Conservation (phyloP, 768 basidiomycete species). For the Auricularia heimuer region DNA sequence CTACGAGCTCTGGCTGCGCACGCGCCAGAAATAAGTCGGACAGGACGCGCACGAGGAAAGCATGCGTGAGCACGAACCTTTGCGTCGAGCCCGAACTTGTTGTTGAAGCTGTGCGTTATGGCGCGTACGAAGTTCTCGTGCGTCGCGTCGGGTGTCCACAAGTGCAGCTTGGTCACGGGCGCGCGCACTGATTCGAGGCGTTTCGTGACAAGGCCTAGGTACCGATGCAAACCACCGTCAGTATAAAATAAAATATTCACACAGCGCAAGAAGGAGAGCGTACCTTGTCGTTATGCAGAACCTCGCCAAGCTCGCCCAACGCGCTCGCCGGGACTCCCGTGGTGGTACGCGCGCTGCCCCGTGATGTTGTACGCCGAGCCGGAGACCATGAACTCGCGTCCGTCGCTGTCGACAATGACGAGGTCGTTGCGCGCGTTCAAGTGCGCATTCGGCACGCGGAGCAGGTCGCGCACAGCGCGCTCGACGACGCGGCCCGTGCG, state of each 20-base stretch:
- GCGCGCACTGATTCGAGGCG: slow-evolving; percentile 88
- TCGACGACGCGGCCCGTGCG: slow-evolving; percentile 73
- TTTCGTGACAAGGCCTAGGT: slow-evolving; percentile 78
- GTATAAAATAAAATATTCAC: not conserved
- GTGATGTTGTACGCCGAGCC: slow-evolving; percentile 97
- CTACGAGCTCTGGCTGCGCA: slow-evolving; percentile 17
- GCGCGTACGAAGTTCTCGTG: slow-evolving; percentile 67
- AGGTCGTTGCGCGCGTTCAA: slow-evolving; percentile 91
- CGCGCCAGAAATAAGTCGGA: slow-evolving; percentile 7
- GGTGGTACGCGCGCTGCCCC: slow-evolving; percentile 85
- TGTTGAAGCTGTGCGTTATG: slow-evolving; percentile 55
- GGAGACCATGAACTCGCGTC: slow-evolving; percentile 65
- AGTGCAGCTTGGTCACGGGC: slow-evolving; percentile 75
- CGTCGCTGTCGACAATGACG: slow-evolving; percentile 47
- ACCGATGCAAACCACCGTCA: not conserved
- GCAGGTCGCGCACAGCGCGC: slow-evolving; percentile 52
- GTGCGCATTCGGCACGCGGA: slow-evolving; percentile 59
- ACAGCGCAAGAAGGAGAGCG: slow-evolving; percentile 9
- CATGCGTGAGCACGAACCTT: slow-evolving; percentile 16
- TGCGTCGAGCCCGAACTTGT: slow-evolving; percentile 38
- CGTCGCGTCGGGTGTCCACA: slow-evolving; percentile 38
- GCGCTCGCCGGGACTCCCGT: slow-evolving; percentile 87
- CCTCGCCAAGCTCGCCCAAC: slow-evolving; percentile 59
- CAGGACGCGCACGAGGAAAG: not conserved
- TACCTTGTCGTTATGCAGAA: slow-evolving; percentile 61